phyloP scores from a whole-genome alignment of 2,329 filamentous ascomycete species.

The Scortechinia acanthostroma region DNA sequence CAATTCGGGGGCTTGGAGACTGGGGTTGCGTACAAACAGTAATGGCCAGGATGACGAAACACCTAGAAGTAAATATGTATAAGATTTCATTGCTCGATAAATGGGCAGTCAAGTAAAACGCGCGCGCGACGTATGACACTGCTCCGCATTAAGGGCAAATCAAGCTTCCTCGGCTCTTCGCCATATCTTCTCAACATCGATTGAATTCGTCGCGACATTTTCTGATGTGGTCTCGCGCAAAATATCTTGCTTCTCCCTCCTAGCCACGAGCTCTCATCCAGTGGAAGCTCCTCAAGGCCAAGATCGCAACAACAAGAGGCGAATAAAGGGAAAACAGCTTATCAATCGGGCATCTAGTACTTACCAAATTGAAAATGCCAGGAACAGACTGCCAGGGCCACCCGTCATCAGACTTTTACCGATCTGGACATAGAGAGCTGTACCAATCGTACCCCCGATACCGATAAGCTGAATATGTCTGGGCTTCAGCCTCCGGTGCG shows the following conservation, averaged over 20 bases:
- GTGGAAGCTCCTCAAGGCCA: no score
- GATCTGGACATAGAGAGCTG: slow-evolving; percentile 54
- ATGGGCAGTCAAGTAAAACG: no score
- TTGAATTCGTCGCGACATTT: no score
- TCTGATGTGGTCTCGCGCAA: no score
- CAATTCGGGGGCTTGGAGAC: background rate
- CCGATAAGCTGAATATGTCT: slow-evolving; percentile 27
- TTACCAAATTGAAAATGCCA: slow-evolving; percentile 30
- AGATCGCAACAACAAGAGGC: background rate
- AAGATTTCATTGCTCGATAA: no score
- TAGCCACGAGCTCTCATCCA: no score
- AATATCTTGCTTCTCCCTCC: no score
- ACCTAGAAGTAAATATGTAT: slow-evolving; percentile 10
- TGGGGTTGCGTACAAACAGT: slow-evolving; percentile 9
- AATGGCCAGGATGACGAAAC: slow-evolving; percentile 13
- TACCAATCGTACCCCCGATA: slow-evolving; percentile 49
- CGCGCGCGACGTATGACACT: no score
- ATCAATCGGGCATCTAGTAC: background rate
- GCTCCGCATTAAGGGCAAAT: no score
- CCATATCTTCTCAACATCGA: no score
- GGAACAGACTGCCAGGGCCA: slow-evolving; percentile 42
- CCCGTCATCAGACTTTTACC: slow-evolving; percentile 41
- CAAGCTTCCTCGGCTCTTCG: no score
- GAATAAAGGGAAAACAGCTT: background rate
- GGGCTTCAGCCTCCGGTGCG: slow-evolving; percentile 24